Evolutionary conservation across 2,329 filamentous ascomycete species (phyloP).

Genomic region (Fusarium sp.): DNA sequence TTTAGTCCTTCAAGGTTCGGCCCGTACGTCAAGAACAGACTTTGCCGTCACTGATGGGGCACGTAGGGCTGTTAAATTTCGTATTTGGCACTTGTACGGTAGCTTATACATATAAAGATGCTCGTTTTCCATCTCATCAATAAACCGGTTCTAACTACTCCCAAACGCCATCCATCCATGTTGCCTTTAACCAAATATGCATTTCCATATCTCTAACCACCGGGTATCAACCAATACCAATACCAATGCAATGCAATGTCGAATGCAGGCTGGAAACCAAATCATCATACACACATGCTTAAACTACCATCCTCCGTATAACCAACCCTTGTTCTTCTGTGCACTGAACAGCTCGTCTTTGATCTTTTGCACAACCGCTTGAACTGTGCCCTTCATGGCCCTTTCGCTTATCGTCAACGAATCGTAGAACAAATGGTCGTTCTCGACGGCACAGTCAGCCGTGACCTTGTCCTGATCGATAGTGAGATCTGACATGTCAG

Average conservation of each 20-base stretch:
- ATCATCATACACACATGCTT: background rate
- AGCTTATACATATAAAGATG: background rate
- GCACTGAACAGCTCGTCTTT: constrained; percentile 38
- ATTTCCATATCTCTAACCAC: background rate
- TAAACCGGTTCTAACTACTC: background rate
- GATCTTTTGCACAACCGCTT: constrained; percentile 29
- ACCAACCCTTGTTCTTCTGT: constrained; percentile 26
- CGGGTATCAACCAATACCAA: constrained; percentile 24
- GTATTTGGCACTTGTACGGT: background rate
- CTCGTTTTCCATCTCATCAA: background rate
- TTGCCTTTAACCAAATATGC: constrained; percentile 6
- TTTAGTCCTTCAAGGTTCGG: background rate
- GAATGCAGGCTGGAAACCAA: background rate
- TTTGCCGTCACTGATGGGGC: background rate
- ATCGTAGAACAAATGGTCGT: constrained; percentile 63
- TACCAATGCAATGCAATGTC: background rate
- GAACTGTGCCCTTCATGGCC: constrained; percentile 40
- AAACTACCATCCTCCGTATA: constrained; percentile 23
- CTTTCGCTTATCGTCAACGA: constrained; percentile 55
- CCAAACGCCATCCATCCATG: constrained; percentile 21
- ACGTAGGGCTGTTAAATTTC: background rate
- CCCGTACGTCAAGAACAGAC: background rate
- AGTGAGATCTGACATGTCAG: constrained; percentile 17
- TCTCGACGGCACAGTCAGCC: constrained; percentile 52
- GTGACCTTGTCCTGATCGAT: constrained; percentile 15